phyloP scores from a whole-genome alignment of 192 early-diverging fungal species.

The Podila horticola region DNA sequence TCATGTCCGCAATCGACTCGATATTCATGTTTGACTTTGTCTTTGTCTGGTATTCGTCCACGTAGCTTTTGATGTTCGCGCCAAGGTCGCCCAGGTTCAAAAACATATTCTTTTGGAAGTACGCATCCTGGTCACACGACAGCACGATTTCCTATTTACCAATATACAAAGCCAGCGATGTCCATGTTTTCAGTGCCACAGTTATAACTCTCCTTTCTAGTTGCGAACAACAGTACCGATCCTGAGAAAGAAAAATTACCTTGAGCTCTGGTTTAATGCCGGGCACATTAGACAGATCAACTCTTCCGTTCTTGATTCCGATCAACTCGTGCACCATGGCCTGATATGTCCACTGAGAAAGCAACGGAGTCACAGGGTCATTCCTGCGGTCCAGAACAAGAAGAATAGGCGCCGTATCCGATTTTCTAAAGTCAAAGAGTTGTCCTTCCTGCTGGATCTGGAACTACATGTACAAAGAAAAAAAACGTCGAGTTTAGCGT shows the following conservation, averaged over 20 bases:
- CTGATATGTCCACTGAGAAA: slow-evolving; percentile 99
- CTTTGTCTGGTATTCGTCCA: slow-evolving; percentile 93
- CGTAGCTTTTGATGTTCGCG: slow-evolving; percentile 91
- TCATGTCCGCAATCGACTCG: slow-evolving; percentile 98
- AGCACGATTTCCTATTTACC: slow-evolving; percentile 85
- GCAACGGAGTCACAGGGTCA: slow-evolving; percentile 94
- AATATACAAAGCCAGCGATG: background rate
- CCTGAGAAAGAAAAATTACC: slow-evolving; percentile 46
- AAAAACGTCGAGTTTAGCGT: background rate
- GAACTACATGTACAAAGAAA: slow-evolving; percentile 57
- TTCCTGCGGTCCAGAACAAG: slow-evolving; percentile 93
- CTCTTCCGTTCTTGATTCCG: slow-evolving; percentile 92
- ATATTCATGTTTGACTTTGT: slow-evolving; percentile 92
- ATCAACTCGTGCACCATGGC: slow-evolving; percentile 98
- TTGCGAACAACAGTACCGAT: background rate
- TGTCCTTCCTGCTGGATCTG: slow-evolving; percentile 79
- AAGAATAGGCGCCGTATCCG: slow-evolving; percentile 88
- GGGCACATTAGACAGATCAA: slow-evolving; percentile 90
- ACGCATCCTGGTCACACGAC: slow-evolving; percentile 89
- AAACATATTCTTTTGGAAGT: slow-evolving; percentile 91
- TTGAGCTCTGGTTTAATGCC: slow-evolving; percentile 84
- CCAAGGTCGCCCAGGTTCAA: slow-evolving; percentile 96
- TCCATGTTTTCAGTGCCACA: too few species aligned
- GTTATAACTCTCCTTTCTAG: too few species aligned
- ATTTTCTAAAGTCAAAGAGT: slow-evolving; percentile 81